A percentile compares a stretch with the other conserved stretches of the same genome.
Evolutionary conservation across 257 asterid species (phyloP).

Genomic region (Lantana camara): DNA sequence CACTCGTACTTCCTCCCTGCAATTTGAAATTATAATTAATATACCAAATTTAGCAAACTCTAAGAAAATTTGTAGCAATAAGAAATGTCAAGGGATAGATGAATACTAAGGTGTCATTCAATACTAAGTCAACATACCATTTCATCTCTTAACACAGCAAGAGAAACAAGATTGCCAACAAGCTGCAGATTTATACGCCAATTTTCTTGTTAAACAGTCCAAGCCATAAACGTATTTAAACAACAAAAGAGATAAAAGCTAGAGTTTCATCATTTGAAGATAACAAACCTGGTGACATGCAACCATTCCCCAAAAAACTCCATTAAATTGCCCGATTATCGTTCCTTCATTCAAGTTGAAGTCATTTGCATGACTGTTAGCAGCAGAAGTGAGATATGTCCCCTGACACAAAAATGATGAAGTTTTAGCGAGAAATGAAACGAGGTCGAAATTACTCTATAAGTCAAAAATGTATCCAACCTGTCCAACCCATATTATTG

Average conservation of each 20-base stretch:
- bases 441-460: neutral
- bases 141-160: constrained; percentile 71
- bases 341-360: constrained; percentile 63
- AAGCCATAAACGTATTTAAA: neutral
- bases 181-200: constrained; percentile 58
- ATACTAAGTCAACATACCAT: constrained; percentile 47
- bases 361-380: constrained; percentile 69
- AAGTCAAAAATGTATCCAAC: constrained; percentile 33
- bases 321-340: constrained; percentile 83
- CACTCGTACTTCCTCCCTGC: constrained; percentile 88
- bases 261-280: neutral
- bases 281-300: constrained; percentile 81
- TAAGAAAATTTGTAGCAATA: neutral
- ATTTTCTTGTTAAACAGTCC: neutral
- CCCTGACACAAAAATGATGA: constrained; percentile 52
- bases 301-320: constrained; percentile 85
- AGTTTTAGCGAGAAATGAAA: constrained; percentile 8
- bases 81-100: neutral
- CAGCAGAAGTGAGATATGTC: constrained; percentile 85
- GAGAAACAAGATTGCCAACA: constrained; percentile 83
- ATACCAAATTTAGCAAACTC: constrained; percentile 8
- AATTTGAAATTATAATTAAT: constrained; percentile 25
- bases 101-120: neutral
- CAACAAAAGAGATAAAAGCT: constrained; percentile 15
- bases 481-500: constrained; percentile 98